Conservation (phyloP, 768 basidiomycete species). For the Phaeotremella fagi region DNA sequence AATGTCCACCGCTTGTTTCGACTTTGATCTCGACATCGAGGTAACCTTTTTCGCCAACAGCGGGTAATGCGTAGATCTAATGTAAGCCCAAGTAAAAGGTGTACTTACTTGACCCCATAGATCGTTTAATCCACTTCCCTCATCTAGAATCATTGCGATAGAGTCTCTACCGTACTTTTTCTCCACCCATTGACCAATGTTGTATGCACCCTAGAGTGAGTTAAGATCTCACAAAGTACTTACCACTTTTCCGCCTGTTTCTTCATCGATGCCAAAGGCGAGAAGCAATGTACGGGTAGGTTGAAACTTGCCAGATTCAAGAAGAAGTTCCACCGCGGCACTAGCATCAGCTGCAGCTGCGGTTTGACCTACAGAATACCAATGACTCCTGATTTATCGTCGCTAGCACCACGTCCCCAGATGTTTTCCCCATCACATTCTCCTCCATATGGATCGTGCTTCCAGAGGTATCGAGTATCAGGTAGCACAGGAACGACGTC, state of each 20-base stretch:
- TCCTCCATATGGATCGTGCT: slow-evolving; percentile 36
- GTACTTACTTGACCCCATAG: slow-evolving; percentile 32
- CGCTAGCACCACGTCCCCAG: slow-evolving; percentile 43
- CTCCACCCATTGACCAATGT: slow-evolving; percentile 29
- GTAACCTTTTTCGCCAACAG: slow-evolving; percentile 44
- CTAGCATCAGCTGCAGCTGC: slow-evolving; percentile 4
- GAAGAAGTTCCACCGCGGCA: slow-evolving; percentile 39
- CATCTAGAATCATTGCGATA: slow-evolving; percentile 41
- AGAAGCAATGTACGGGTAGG: slow-evolving; percentile 36
- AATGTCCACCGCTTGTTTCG: slow-evolving; percentile 42
- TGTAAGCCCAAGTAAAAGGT: too few species aligned
- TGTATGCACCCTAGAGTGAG: slow-evolving; percentile 30
- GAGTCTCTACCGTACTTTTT: slow-evolving; percentile 40
- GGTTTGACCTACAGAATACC: slow-evolving; percentile 31
- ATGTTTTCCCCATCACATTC: slow-evolving; percentile 33
- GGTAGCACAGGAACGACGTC: slow-evolving; percentile 44
- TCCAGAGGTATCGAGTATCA: slow-evolving; percentile 31
- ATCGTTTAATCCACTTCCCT: slow-evolving; percentile 33
- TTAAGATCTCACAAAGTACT: slow-evolving; percentile 36
- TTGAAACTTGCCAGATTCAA: slow-evolving; percentile 28
- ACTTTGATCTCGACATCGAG: slow-evolving; percentile 34
- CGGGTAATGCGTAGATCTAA: slow-evolving; percentile 31
- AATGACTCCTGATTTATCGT: slow-evolving; percentile 44
- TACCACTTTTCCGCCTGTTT: slow-evolving; percentile 42
- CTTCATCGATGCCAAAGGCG: slow-evolving; percentile 44